Evolutionary conservation across 2,329 filamentous ascomycete species (phyloP).

Genomic region (Colletotrichum sp.): DNA sequence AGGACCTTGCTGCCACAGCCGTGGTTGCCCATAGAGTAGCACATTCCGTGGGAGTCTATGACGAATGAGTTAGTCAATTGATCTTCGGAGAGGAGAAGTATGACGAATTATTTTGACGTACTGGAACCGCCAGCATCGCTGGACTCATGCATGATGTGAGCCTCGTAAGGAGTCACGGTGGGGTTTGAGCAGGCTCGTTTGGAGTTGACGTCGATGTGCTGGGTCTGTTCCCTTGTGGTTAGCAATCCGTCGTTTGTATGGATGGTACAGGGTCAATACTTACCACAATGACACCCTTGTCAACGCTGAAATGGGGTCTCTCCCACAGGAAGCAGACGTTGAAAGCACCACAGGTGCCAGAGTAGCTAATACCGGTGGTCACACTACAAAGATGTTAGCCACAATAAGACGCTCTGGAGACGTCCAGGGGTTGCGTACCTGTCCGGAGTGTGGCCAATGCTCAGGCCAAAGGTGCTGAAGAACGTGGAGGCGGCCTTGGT

Average conservation of each 20-base stretch:
- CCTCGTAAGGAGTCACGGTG: not conserved
- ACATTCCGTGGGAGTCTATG: not conserved
- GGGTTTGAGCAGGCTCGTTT: not conserved
- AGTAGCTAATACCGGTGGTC: not conserved
- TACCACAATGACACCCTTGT: not conserved
- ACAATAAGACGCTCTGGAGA: not conserved
- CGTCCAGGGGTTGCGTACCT: not conserved
- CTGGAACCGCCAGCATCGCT: not conserved
- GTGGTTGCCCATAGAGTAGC: not conserved
- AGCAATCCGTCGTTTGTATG: not conserved
- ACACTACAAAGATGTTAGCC: not conserved
- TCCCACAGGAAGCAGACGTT: not conserved
- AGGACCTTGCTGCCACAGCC: not conserved
- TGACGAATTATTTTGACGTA: rapidly evolving
- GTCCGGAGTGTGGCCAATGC: not conserved
- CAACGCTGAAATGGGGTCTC: not conserved
- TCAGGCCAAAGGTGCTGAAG: not conserved
- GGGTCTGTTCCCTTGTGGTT: not conserved
- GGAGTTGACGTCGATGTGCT: not conserved
- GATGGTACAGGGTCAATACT: not conserved
- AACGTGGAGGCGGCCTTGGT: not conserved
- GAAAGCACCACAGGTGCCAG: not conserved
- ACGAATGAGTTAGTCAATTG: not conserved
- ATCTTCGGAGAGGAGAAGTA: rapidly evolving
- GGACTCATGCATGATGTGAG: not conserved